These are phyloP conservation scores for Glarea lozoyensis DNA, from an alignment of 495 filamentous ascomycete species.

Conservation along the genomic window DNA sequence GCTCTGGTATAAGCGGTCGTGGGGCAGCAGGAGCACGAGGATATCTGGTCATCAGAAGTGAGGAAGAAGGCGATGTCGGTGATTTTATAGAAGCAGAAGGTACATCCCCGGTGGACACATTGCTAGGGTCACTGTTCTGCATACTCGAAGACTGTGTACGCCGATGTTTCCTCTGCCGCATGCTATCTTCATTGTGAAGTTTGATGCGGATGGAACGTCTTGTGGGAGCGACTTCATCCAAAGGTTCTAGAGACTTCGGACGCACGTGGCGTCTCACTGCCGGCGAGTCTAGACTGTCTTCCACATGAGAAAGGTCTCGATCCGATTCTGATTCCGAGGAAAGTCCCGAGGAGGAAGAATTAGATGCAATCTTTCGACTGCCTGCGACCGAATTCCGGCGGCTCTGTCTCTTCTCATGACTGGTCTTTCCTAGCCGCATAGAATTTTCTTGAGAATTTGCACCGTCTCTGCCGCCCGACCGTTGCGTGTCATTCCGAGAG, in stretches of 20 bases:
- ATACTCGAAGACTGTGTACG: constrained; percentile 36
- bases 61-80: constrained; percentile 73
- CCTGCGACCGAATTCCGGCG: constrained; percentile 9
- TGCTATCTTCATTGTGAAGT: constrained; percentile 71
- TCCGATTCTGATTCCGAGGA: constrained; percentile 56
- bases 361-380: constrained; percentile 32
- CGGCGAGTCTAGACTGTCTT: constrained; percentile 9
- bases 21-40: constrained; percentile 83
- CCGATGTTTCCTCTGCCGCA: constrained; percentile 51
- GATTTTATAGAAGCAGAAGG: constrained; percentile 61
- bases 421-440: constrained; percentile 1
- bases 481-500: constrained; percentile 26
- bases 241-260: constrained; percentile 18
- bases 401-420: neutral
- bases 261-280: constrained; percentile 18
- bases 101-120: constrained; percentile 23
- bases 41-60: constrained; percentile 68
- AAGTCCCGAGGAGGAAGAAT: constrained; percentile 49
- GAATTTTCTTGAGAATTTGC: neutral
- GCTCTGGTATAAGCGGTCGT: constrained; percentile 75
- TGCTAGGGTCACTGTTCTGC: constrained; percentile 21
- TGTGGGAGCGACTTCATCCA: constrained; percentile 53
- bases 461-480: constrained; percentile 26
- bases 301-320: constrained; percentile 23
- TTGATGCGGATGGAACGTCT: constrained; percentile 87